Percentiles rank a stretch among this genome's conserved stretches.
phyloP scores from a whole-genome alignment of 129 eudicot species.

The Centella asiatica region DNA sequence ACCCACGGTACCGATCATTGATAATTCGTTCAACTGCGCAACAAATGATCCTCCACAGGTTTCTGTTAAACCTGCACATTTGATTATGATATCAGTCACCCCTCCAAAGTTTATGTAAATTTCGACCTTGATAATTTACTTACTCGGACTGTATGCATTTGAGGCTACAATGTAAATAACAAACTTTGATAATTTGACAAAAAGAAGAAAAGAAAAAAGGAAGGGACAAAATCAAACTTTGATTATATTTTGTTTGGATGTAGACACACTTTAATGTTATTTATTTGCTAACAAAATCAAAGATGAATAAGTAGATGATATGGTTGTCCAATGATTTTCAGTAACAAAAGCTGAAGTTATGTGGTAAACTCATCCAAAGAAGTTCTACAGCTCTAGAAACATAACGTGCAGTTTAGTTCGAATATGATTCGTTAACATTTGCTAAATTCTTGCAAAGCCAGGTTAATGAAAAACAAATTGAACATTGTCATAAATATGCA shows the following conservation, averaged over 20 bases:
- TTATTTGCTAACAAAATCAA: background rate
- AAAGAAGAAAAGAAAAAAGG: too few relatives aligned
- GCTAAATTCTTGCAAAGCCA: background rate
- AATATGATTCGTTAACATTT: background rate
- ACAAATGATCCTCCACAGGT: slow-evolving; percentile 85
- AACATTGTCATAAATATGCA: background rate
- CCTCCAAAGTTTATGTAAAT: slow-evolving; percentile 3
- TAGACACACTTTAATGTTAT: too few relatives aligned
- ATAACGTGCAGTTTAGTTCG: background rate
- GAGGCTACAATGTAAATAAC: background rate
- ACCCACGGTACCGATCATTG: slow-evolving; percentile 78
- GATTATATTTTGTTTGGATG: too few relatives aligned
- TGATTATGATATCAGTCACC: slow-evolving; percentile 3
- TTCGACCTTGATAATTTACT: too few relatives aligned
- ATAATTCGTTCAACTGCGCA: slow-evolving; percentile 52
- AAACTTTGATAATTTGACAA: too few relatives aligned
- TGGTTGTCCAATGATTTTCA: background rate
- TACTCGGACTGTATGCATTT: background rate
- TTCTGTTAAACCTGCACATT: slow-evolving; percentile 67
- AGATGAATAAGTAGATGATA: background rate
- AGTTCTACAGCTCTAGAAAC: too few relatives aligned
- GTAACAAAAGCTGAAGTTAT: too few relatives aligned
- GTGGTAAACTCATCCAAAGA: too few relatives aligned
- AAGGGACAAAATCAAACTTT: too few relatives aligned
- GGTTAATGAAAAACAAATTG: background rate